Percentiles rank a stretch among this genome's conserved stretches.
These are phyloP conservation scores for Colletotrichum musae DNA, from an alignment of 2,329 filamentous ascomycete species.

Conservation along the genomic window DNA sequence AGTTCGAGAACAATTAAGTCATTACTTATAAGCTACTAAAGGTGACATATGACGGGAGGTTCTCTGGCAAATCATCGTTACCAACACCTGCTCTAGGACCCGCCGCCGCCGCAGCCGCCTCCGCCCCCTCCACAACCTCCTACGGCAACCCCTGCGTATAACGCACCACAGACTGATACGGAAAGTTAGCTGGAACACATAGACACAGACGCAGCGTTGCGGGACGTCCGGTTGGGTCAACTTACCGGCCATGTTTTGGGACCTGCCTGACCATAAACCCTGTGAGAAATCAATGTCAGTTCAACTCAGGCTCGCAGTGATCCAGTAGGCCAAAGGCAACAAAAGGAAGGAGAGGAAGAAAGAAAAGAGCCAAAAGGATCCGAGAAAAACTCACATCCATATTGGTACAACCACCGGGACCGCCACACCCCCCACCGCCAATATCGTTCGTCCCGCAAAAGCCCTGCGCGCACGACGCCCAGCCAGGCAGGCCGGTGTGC, in stretches of 20 bases:
- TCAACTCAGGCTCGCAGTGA: neutral
- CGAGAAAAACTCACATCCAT: slow-evolving; percentile 13
- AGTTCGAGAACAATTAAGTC: too few species aligned
- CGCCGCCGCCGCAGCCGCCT: slow-evolving; percentile 19
- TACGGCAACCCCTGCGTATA: neutral
- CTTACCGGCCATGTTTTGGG: too few species aligned
- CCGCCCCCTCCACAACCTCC: slow-evolving; percentile 12
- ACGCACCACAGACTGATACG: neutral
- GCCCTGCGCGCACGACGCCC: slow-evolving; percentile 48
- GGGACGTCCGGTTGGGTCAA: neutral
- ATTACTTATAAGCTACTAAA: too few species aligned
- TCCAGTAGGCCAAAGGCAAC: too few species aligned
- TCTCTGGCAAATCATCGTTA: neutral
- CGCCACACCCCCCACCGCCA: slow-evolving; percentile 60
- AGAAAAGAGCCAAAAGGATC: too few species aligned
- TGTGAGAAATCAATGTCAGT: slow-evolving; percentile 3
- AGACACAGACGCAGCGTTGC: neutral
- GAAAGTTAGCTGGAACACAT: neutral
- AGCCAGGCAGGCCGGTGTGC: slow-evolving; percentile 50
- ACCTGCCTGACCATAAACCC: slow-evolving; percentile 24
- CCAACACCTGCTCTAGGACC: neutral
- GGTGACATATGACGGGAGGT: neutral
- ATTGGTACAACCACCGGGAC: slow-evolving; percentile 50
- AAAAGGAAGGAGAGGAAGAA: too few species aligned
- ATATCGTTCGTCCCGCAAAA: slow-evolving; percentile 48